Conservation (phyloP, 1,139 yeast species). For the Magnusiomyces suaveolens region DNA sequence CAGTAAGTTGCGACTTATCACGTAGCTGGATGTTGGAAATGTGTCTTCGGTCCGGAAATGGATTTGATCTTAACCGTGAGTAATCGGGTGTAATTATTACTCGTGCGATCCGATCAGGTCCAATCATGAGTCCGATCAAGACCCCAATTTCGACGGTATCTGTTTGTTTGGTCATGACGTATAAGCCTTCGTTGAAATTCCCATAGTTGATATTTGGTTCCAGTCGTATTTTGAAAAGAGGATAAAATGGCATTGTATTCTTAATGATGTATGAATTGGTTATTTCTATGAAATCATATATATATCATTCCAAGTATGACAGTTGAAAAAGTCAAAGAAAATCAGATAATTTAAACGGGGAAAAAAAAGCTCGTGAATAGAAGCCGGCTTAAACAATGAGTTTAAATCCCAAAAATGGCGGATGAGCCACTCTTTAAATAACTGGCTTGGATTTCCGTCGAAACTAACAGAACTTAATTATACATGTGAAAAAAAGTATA, state of each 20-base stretch:
- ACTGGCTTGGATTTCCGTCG: not conserved
- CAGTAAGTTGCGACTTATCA: conserved; percentile 12
- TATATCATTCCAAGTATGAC: not conserved
- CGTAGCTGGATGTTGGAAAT: conserved; percentile 13
- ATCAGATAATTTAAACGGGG: not conserved
- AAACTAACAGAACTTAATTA: not conserved
- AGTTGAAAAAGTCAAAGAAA: not conserved
- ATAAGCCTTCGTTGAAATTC: conserved; percentile 13
- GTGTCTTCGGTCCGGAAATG: conserved; percentile 11
- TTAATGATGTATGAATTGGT: not conserved
- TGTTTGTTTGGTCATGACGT: conserved; percentile 14
- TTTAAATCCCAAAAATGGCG: not conserved
- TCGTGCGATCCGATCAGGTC: conserved; percentile 12
- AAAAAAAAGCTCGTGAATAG: not conserved
- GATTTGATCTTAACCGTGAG: conserved; percentile 11
- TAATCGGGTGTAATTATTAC: conserved; percentile 13
- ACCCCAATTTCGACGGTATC: conserved; percentile 12
- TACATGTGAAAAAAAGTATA: not conserved
- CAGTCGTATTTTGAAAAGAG: conserved; percentile 12
- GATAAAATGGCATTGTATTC: conserved; percentile 13
- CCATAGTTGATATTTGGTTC: conserved; percentile 13
- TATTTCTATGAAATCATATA: too few relatives aligned
- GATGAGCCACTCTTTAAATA: not conserved
- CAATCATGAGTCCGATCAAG: conserved; percentile 13
- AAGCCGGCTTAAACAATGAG: too few relatives aligned